Base-by-base conservation (phyloP, 2,329 filamentous ascomycete genomes). In the Aspergillus sp. region DNA sequence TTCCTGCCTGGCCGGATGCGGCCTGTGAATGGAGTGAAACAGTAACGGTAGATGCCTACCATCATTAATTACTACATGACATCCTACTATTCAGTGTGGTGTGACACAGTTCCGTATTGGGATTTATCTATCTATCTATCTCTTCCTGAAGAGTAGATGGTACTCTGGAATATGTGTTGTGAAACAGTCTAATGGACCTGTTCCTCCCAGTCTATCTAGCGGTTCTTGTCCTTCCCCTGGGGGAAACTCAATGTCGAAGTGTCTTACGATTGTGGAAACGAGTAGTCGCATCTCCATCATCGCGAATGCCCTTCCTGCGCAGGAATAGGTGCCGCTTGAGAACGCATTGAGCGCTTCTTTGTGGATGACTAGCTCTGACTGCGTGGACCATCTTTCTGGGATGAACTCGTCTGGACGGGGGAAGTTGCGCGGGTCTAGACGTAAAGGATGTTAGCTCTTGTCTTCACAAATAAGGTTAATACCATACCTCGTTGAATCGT, bases 1-100 rank as follows among this genome's bases (percentile, higher is more conserved):
- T 63, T 63, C 55, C 52, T 36, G 32, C 58, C 51, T 63, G 59
- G 51, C 65, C 65, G 65, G 59, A 67, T 65, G 55, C 63, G 66
- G 62, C 28, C 25, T 30, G 47, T 49, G 47, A 28, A 49, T 28
- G 28, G 23, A 30, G 17, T 36, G 32, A 36, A 36, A 36, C 32
- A 36, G 32, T 36, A 36, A 36, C 12, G 32, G 32, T 13, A 36
- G 32, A 15, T 36, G 32, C 32, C 32, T 36, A 15, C 12, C 4
- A 12, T 36, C 15, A 39, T 10, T 28, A 32, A 8, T 28, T 19
- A 38, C 10, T 12, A 10, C 28, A 30, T 25, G 32, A 19, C 2
- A 41, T 10, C 28, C n/a, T 6, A 53, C 25, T 7, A 47, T 15
- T 39, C 8, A 17, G 2, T 25, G 15, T 12, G 8, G 30, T 4